phyloP scores from a whole-genome alignment of 768 basidiomycete species.

The Lepiota venenata region DNA sequence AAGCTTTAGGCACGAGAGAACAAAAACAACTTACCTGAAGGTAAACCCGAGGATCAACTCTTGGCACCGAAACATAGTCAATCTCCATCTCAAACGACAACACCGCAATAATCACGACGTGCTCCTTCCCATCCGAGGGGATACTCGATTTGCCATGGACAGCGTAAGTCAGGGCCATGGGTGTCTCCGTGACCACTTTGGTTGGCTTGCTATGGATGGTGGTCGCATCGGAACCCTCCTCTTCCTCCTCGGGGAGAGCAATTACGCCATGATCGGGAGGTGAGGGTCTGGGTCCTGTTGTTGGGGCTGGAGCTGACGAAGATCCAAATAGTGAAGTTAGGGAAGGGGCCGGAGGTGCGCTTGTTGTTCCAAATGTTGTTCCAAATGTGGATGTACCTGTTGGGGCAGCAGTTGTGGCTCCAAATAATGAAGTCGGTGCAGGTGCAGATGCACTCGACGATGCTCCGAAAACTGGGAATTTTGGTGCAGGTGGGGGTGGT shows the following conservation, averaged over 20 bases:
- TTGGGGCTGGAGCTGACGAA: too few species aligned
- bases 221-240: neutral
- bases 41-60: constrained; percentile 45
- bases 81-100: constrained; percentile 43
- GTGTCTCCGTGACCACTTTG: constrained; percentile 42
- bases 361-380: too few species aligned
- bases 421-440: constrained; percentile 28
- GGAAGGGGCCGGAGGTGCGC: too few species aligned
- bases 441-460: constrained; percentile 28
- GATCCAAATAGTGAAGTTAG: neutral
- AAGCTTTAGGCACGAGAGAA: neutral
- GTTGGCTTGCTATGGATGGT: neutral
- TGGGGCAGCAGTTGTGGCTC: constrained; percentile 10
- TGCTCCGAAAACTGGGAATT: constrained; percentile 19
- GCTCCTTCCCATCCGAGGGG: constrained; percentile 51
- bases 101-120: constrained; percentile 50
- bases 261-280: neutral
- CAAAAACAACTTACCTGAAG: constrained; percentile 35
- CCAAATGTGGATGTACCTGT: constrained; percentile 7
- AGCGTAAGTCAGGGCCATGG: constrained; percentile 47
- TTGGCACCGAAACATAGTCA: constrained; percentile 48
- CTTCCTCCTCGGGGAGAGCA: neutral
- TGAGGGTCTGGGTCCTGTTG: too few species aligned
- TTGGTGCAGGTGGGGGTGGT: too few species aligned
- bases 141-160: constrained; percentile 50